These are phyloP conservation scores for Fusarium sp. DNA, from an alignment of 2,329 filamentous ascomycete species.

Conservation along the genomic window DNA sequence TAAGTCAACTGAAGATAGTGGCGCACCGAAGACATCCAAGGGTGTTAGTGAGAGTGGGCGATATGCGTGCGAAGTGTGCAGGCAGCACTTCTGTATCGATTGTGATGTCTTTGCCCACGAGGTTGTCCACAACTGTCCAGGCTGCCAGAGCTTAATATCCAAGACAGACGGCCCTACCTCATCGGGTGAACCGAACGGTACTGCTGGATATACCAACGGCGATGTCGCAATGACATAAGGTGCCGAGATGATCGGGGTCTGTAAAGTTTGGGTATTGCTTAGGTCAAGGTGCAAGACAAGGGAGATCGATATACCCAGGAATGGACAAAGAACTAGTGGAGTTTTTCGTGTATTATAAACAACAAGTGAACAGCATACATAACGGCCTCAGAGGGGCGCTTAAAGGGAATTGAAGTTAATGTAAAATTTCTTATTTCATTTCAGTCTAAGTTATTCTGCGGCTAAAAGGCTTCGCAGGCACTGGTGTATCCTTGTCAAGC, in stretches of 20 bases:
- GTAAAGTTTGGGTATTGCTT: background rate
- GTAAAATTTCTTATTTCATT: conserved; percentile 8
- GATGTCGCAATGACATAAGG: conserved; percentile 56
- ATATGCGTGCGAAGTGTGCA: conserved; percentile 90
- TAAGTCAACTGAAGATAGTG: conserved; percentile 38
- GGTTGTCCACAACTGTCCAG: conserved; percentile 94
- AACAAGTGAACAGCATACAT: conserved; percentile 15
- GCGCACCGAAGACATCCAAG: conserved; percentile 53
- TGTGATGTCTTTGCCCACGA: conserved; percentile 97
- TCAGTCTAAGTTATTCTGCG: conserved; percentile 4
- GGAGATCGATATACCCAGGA: conserved; percentile 27
- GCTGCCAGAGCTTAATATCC: conserved; percentile 72
- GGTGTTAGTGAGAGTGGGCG: conserved; percentile 86
- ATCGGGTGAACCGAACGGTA: conserved; percentile 46
- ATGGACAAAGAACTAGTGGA: conserved; percentile 15
- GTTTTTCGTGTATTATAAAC: conserved; percentile 15
- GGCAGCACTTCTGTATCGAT: conserved; percentile 95
- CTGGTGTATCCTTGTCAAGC: conserved; percentile 17
- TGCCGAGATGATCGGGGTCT: background rate
- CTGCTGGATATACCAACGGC: conserved; percentile 49
- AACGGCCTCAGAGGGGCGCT: conserved; percentile 19
- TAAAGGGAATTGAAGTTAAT: conserved; percentile 7
- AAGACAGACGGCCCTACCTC: conserved; percentile 26
- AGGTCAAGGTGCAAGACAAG: background rate
- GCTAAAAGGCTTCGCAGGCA: conserved; percentile 1